Conservation (phyloP, 2,329 filamentous ascomycete genomes). For the Aspergillus sp. region DNA sequence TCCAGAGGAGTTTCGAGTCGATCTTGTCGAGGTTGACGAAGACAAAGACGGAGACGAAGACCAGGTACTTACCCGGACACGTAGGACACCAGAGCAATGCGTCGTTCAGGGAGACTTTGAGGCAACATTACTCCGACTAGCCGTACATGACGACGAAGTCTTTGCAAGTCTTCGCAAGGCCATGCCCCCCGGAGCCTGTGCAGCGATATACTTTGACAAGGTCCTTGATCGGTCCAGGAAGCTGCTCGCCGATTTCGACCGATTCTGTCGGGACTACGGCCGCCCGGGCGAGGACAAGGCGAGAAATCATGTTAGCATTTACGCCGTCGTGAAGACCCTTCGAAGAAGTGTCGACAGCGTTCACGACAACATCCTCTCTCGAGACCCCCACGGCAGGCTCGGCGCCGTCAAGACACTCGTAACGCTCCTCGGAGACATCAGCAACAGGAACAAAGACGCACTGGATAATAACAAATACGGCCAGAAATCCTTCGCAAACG, state of each 20-base stretch:
- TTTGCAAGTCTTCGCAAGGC: constrained; percentile 48
- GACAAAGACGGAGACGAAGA: constrained; percentile 4
- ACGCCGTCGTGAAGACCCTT: constrained; percentile 39
- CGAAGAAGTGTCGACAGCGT: constrained; percentile 37
- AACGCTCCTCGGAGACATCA: constrained; percentile 43
- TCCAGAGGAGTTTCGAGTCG: constrained; percentile 47
- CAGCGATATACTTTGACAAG: constrained; percentile 51
- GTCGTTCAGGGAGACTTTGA: constrained; percentile 51
- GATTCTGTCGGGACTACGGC: constrained; percentile 40
- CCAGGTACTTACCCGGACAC: constrained; percentile 23
- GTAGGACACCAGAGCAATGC: constrained; percentile 45
- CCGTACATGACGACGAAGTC: constrained; percentile 49
- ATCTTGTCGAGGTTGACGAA: constrained; percentile 40
- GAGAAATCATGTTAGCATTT: constrained; percentile 34
- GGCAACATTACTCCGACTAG: constrained; percentile 51
- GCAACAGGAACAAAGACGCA: constrained; percentile 44
- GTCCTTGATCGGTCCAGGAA: constrained; percentile 39
- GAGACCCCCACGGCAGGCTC: constrained; percentile 42
- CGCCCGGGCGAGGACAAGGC: neutral
- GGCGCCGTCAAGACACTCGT: constrained; percentile 45
- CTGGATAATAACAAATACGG: constrained; percentile 43
- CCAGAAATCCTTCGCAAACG: constrained; percentile 36
- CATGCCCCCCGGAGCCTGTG: constrained; percentile 47
- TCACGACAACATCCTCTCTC: constrained; percentile 36
- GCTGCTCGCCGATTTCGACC: constrained; percentile 45